These are phyloP conservation scores for Hypoxylon sp. DNA, from an alignment of 2,329 filamentous ascomycete species.

Conservation along the genomic window DNA sequence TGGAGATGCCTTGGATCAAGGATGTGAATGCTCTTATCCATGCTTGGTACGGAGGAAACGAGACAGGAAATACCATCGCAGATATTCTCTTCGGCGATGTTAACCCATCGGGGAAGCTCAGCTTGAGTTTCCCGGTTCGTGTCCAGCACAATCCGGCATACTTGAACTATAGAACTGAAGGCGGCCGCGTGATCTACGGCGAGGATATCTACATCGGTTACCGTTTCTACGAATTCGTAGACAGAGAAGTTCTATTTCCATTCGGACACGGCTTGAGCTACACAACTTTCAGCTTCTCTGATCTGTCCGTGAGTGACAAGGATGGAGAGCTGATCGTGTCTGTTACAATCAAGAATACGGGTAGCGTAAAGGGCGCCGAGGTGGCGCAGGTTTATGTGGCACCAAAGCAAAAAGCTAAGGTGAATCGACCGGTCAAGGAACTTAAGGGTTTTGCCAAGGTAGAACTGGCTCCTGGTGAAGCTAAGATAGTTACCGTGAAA, in stretches of 20 bases:
- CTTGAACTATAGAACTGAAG: slow-evolving; percentile 80
- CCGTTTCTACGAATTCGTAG: slow-evolving; percentile 81
- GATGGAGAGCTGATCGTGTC: slow-evolving; percentile 65
- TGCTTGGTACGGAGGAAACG: slow-evolving; percentile 90
- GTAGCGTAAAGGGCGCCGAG: slow-evolving; percentile 66
- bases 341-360: slow-evolving; percentile 73
- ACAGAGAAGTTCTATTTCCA: slow-evolving; percentile 76
- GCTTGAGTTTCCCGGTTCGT: slow-evolving; percentile 78
- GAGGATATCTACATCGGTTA: slow-evolving; percentile 88
- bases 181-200: slow-evolving; percentile 79
- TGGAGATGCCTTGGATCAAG: slow-evolving; percentile 78
- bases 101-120: slow-evolving; percentile 82
- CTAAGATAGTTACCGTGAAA: slow-evolving; percentile 68
- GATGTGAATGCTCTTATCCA: slow-evolving; percentile 74
- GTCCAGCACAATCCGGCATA: slow-evolving; percentile 81
- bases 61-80: slow-evolving; percentile 84
- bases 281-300: slow-evolving; percentile 74
- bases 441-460: slow-evolving; percentile 77
- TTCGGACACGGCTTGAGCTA: slow-evolving; percentile 88
- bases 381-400: slow-evolving; percentile 71
- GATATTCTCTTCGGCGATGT: slow-evolving; percentile 82
- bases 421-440: slow-evolving; percentile 72
- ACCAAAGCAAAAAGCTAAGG: slow-evolving; percentile 66
- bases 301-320: slow-evolving; percentile 62
- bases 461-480: slow-evolving; percentile 71